A percentile compares a stretch with the other conserved stretches of the same genome.
Conservation (phyloP, 805 yeast species). For the Saturnispora hagleri region DNA sequence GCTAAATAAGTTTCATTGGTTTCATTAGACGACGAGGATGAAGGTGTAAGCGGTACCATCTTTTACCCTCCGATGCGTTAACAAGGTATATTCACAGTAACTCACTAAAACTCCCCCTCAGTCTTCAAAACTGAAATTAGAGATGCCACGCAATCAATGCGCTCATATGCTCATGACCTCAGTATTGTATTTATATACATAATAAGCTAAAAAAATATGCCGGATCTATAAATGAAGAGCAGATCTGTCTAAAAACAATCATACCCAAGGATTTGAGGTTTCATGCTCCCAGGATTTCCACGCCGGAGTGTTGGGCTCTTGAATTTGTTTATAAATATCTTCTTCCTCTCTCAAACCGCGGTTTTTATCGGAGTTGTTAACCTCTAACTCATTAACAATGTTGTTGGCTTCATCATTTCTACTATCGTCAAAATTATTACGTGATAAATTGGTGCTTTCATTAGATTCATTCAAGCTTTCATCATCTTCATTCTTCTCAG, state of each 20-base stretch:
- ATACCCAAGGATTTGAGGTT: conserved; percentile 53
- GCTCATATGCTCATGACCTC: neutral
- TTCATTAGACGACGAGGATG: neutral
- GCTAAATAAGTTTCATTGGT: neutral
- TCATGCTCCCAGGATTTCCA: conserved; percentile 45
- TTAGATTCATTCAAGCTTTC: neutral
- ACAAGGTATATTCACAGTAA: neutral
- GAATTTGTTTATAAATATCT: conserved; percentile 20
- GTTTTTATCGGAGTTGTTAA: conserved; percentile 3
- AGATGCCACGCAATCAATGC: neutral
- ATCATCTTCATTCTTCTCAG: conserved; percentile 11
- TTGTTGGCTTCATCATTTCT: neutral
- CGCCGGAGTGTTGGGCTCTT: conserved; percentile 36
- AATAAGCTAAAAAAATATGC: neutral
- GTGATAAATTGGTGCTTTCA: neutral
- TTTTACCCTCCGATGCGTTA: neutral
- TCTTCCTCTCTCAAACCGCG: conserved; percentile 10
- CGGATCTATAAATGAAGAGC: neutral
- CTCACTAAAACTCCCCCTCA: neutral
- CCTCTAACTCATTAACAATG: neutral
- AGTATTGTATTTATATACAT: neutral
- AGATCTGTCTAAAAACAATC: neutral
- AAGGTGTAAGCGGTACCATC: conserved; percentile 1
- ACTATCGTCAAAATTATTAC: neutral
- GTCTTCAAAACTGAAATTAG: neutral